Evolutionary conservation across 2,329 filamentous ascomycete species (phyloP).

Genomic region (Scedosporium boydii): DNA sequence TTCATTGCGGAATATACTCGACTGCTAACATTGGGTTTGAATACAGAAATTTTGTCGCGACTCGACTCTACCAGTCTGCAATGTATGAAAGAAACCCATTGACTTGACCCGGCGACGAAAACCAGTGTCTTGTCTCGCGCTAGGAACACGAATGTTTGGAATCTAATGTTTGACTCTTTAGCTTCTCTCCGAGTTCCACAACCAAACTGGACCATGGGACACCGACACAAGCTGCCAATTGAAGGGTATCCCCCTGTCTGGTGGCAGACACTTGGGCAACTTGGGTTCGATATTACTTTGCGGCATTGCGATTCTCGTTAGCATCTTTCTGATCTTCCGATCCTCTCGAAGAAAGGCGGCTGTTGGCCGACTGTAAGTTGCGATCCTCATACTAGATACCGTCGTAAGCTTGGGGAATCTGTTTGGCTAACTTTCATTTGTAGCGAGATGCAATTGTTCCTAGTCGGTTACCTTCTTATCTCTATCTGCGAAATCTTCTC

Average conservation of each 20-base stretch:
- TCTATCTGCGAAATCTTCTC: conserved; percentile 96
- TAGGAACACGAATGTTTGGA: not conserved
- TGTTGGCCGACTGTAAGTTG: conserved; percentile 73
- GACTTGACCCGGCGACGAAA: not conserved
- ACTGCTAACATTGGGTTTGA: conserved; percentile 16
- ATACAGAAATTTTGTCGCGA: conserved; percentile 71
- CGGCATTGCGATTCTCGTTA: conserved; percentile 62
- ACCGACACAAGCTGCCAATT: conserved; percentile 55
- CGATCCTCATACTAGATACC: conserved; percentile 1
- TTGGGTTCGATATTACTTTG: conserved; percentile 84
- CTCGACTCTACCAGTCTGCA: conserved; percentile 75
- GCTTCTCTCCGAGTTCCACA: conserved; percentile 55
- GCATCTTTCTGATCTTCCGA: conserved; percentile 60
- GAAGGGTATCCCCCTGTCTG: conserved; percentile 62
- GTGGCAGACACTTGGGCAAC: conserved; percentile 63
- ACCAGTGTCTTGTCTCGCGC: not conserved
- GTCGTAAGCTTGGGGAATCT: conserved; percentile 1
- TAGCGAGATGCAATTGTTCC: conserved; percentile 95
- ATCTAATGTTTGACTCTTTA: conserved; percentile 21
- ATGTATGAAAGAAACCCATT: conserved; percentile 44
- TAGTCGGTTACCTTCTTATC: conserved; percentile 76
- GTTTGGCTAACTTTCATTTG: not conserved
- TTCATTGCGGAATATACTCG: conserved; percentile 7
- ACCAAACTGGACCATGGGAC: conserved; percentile 50
- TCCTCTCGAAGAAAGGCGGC: conserved; percentile 89